phyloP scores from a whole-genome alignment of 2,329 filamentous ascomycete genomes.

The Cladophialophora chaetospira region DNA sequence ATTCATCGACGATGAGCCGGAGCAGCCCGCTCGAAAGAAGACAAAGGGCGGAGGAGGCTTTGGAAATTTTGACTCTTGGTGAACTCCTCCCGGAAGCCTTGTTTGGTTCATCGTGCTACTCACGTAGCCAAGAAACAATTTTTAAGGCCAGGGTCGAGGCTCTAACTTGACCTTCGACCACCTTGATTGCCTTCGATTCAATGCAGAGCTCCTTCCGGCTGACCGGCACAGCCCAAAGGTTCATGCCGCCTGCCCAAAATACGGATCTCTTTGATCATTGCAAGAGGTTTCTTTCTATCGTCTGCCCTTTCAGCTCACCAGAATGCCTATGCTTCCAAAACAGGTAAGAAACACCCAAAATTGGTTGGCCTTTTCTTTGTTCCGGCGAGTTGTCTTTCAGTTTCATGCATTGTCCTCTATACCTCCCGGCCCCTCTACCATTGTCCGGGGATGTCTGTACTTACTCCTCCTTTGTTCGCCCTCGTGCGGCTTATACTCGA shows the following conservation, averaged over 20 bases:
- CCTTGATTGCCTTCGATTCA: too few species aligned
- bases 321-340: background rate
- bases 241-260: too few species aligned
- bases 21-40: slow-evolving; percentile 80
- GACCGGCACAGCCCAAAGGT: too few species aligned
- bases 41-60: slow-evolving; percentile 71
- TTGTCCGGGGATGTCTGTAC: background rate
- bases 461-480: background rate
- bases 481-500: background rate
- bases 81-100: too few species aligned
- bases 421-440: too few species aligned
- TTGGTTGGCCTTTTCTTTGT: background rate
- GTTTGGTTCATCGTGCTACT: too few species aligned
- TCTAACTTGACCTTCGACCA: too few species aligned
- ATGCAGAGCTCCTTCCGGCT: too few species aligned
- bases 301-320: background rate
- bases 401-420: background rate
- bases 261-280: background rate
- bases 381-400: background rate
- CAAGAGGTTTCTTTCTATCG: background rate
- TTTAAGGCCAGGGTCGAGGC: too few species aligned
- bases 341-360: too few species aligned
- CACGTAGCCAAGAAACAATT: too few species aligned
- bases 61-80: slow-evolving; percentile 95
- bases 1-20: slow-evolving; percentile 63